phyloP scores from a whole-genome alignment of 352 stramenopile species.

The Globisporangium iwayamae region DNA sequence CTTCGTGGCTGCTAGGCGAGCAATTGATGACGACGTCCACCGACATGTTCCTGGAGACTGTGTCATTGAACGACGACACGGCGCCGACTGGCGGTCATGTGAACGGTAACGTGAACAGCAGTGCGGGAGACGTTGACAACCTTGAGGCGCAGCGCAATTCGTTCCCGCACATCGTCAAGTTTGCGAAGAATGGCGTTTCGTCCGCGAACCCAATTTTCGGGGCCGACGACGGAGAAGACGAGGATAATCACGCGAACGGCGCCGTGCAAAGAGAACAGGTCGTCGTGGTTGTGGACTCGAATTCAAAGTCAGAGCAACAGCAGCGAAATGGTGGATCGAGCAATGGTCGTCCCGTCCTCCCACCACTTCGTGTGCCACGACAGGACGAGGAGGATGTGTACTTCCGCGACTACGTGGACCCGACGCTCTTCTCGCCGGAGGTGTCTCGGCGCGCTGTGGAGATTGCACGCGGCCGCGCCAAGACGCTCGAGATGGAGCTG shows the following conservation, averaged over 20 bases:
- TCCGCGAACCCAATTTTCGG: slow-evolving; percentile 20
- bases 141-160: slow-evolving; percentile 43
- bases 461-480: slow-evolving; percentile 73
- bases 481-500: slow-evolving; percentile 66
- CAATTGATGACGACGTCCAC: slow-evolving; percentile 29
- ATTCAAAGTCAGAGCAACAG: slow-evolving; percentile 18
- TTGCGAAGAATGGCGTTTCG: slow-evolving; percentile 12
- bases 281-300: slow-evolving; percentile 36
- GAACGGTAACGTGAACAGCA: slow-evolving; percentile 10
- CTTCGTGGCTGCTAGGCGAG: neutral
- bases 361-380: slow-evolving; percentile 21
- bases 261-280: slow-evolving; percentile 24
- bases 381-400: slow-evolving; percentile 30
- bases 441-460: slow-evolving; percentile 81
- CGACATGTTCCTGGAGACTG: slow-evolving; percentile 63
- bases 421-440: slow-evolving; percentile 77
- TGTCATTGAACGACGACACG: slow-evolving; percentile 71
- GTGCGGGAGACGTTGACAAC: slow-evolving; percentile 32
- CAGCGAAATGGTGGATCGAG: slow-evolving; percentile 5
- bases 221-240: slow-evolving; percentile 22
- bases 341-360: slow-evolving; percentile 15
- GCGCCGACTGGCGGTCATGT: slow-evolving; percentile 4
- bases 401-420: slow-evolving; percentile 64
- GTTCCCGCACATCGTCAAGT: slow-evolving; percentile 26
- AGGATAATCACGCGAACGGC: slow-evolving; percentile 18